A percentile compares a stretch with the other conserved stretches of the same genome.
Conservation (phyloP, 2,329 filamentous ascomycete genomes). For the Pseudocercospora ulei region DNA sequence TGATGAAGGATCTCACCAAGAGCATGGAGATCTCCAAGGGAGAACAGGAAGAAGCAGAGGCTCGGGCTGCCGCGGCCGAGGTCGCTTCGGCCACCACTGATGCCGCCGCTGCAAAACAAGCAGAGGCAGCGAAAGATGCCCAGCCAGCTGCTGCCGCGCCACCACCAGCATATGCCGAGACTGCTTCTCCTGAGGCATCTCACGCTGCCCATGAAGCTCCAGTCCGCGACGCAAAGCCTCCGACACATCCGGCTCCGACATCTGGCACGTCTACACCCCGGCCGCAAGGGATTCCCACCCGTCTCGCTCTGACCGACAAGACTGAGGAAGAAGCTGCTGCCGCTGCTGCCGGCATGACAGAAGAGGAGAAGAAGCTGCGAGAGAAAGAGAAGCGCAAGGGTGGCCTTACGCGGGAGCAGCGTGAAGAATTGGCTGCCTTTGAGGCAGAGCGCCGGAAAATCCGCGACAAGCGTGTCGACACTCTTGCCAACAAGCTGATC, state of each 20-base stretch:
- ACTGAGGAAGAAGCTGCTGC: conserved; percentile 66
- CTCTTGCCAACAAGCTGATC: conserved; percentile 70
- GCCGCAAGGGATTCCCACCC: conserved; percentile 56
- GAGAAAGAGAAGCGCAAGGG: conserved; percentile 85
- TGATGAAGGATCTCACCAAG: conserved; percentile 96
- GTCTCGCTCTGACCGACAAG: conserved; percentile 79
- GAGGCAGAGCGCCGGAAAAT: conserved; percentile 75
- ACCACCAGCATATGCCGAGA: conserved; percentile 16
- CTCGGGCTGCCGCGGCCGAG: conserved; percentile 41
- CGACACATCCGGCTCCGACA: conserved; percentile 7
- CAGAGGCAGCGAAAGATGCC: conserved; percentile 20
- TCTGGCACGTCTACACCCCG: conserved; percentile 43
- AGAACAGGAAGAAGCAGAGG: conserved; percentile 56
- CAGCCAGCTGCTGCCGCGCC: conserved; percentile 20
- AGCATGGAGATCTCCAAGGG: conserved; percentile 97
- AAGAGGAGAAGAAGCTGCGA: conserved; percentile 64
- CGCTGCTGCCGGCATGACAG: conserved; percentile 54
- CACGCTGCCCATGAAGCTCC: conserved; percentile 23
- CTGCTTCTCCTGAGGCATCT: conserved; percentile 10
- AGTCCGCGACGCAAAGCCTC: conserved; percentile 22
- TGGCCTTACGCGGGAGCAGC: conserved; percentile 79
- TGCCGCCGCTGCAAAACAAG: conserved; percentile 18
- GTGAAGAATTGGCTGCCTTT: conserved; percentile 78
- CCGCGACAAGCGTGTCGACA: conserved; percentile 82
- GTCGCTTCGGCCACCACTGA: conserved; percentile 42